phyloP scores from a whole-genome alignment of 2,329 filamentous ascomycete species.

The Claviceps purpurea region DNA sequence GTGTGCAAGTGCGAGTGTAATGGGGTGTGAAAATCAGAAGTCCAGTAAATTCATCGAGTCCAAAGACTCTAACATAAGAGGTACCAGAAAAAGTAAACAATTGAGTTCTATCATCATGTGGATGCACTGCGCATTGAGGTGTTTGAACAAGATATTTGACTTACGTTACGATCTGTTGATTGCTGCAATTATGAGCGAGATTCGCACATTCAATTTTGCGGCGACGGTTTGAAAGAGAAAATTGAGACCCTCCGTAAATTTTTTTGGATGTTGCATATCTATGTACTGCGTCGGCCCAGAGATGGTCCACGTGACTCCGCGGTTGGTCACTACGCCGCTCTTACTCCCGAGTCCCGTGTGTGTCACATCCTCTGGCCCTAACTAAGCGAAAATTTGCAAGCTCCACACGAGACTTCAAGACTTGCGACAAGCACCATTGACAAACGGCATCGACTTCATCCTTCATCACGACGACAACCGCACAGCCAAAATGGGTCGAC shows the following conservation, averaged over 20 bases:
- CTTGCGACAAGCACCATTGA: constrained; percentile 14
- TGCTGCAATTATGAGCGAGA: neutral
- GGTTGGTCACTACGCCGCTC: neutral
- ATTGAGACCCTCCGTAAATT: neutral
- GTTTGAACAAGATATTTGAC: neutral
- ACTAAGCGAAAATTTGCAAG: constrained; percentile 30
- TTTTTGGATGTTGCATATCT: too few species aligned
- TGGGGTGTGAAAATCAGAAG: constrained; percentile 50
- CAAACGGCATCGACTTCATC: constrained; percentile 17
- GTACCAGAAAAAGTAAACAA: constrained; percentile 68
- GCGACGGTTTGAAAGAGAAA: neutral
- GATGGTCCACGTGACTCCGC: neutral
- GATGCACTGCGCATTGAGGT: neutral
- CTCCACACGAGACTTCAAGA: constrained; percentile 25
- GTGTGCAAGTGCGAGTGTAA: neutral
- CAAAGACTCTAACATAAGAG: constrained; percentile 78
- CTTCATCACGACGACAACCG: constrained; percentile 24
- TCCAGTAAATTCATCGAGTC: constrained; percentile 71
- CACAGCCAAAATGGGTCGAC: constrained; percentile 71
- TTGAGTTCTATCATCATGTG: constrained; percentile 60
- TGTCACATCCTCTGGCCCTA: constrained; percentile 25
- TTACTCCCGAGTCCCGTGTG: neutral
- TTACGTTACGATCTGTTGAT: constrained; percentile 3
- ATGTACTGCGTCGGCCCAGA: too few species aligned
- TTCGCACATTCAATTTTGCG: neutral